Conservation (phyloP, 108 stramenopile genomes). For the Licmophora abbreviata region DNA sequence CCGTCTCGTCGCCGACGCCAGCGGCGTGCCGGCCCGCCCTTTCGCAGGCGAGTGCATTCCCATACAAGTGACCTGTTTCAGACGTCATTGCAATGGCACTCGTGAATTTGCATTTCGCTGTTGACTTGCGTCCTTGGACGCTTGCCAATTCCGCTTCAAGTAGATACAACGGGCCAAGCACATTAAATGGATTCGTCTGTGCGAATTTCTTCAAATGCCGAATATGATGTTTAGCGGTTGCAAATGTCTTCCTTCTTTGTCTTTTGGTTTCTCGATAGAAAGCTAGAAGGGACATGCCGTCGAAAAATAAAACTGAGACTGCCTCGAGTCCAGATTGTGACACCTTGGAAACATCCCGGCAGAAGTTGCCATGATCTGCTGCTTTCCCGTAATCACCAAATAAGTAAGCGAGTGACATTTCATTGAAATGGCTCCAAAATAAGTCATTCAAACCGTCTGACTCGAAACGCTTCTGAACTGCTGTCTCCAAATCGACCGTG, state of each 20-base stretch:
- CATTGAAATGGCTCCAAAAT: not conserved
- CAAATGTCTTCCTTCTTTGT: not conserved
- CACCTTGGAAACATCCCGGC: not conserved
- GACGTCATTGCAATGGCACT: not conserved
- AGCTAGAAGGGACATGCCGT: not conserved
- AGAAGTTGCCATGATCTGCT: no score
- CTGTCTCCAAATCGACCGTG: slow-evolving; percentile 1
- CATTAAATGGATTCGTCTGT: not conserved
- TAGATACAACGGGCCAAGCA: not conserved
- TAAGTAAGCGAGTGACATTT: not conserved
- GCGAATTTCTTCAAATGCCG: not conserved
- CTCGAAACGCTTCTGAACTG: slow-evolving; percentile 11
- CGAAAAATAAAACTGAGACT: not conserved
- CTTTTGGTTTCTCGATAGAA: not conserved
- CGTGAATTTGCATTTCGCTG: not conserved
- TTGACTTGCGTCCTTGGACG: not conserved
- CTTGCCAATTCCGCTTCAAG: not conserved
- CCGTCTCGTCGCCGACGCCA: not conserved
- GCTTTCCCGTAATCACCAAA: not conserved
- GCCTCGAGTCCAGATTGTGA: not conserved
- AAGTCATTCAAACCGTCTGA: slow-evolving; percentile 11
- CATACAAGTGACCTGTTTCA: not conserved
- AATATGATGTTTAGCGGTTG: not conserved
- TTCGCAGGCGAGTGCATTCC: not conserved
- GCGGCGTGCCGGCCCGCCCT: not conserved